phyloP scores from a whole-genome alignment of 129 eudicot species.

The Flaveria robusta region DNA sequence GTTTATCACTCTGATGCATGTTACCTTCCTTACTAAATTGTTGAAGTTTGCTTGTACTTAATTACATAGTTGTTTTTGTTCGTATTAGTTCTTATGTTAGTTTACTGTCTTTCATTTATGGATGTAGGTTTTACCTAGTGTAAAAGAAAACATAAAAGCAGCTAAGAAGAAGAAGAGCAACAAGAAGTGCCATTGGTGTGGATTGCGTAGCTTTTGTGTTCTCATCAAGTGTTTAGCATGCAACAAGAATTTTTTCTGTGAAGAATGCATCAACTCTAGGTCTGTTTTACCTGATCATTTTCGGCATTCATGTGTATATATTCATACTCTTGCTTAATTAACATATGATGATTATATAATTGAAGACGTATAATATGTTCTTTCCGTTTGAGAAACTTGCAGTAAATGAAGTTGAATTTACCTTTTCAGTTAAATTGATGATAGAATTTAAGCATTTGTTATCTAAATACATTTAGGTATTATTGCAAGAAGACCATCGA shows the following conservation, averaged over 20 bases:
- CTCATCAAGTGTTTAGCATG: constrained; percentile 70
- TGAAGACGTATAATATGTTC: constrained; percentile 4
- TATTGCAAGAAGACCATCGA: constrained; percentile 53
- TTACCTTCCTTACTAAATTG: not conserved
- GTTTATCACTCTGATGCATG: constrained; percentile 1
- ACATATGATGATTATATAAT: not conserved
- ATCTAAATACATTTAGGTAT: constrained; percentile 43
- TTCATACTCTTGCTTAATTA: not conserved
- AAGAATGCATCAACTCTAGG: constrained; percentile 56
- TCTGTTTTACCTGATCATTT: constrained; percentile 20
- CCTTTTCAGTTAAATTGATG: constrained; percentile 3
- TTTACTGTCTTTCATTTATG: constrained; percentile 4
- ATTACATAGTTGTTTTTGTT: constrained; percentile 6
- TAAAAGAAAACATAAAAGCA: constrained; percentile 20
- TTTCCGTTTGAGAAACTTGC: not conserved
- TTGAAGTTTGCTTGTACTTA: not conserved
- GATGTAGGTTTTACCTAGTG: constrained; percentile 26
- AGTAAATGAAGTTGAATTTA: constrained; percentile 20
- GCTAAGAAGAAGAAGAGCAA: constrained; percentile 37
- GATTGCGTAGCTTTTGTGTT: constrained; percentile 39
- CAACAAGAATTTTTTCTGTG: constrained; percentile 62
- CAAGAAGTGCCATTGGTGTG: constrained; percentile 89
- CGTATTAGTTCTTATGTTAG: not conserved
- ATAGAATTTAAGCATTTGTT: not conserved
- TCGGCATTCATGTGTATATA: not conserved